phyloP scores from a whole-genome alignment of 2,329 filamentous ascomycete species.

The Xylariaceae sp. region DNA sequence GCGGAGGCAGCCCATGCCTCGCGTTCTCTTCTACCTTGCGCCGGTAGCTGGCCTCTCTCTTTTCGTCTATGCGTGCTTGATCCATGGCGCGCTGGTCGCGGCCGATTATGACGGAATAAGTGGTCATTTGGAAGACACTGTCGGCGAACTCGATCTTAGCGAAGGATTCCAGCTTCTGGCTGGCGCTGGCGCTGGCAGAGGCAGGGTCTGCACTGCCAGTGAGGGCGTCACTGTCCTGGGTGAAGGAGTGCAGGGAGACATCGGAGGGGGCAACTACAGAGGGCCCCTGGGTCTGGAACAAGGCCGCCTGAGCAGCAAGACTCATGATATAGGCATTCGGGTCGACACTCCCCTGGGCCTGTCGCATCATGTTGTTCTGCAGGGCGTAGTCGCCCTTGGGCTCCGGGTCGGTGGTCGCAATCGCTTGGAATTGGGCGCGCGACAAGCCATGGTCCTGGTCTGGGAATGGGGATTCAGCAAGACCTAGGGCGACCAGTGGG shows the following conservation, averaged over 20 bases:
- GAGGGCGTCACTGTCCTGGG: slow-evolving; percentile 23
- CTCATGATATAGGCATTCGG: slow-evolving; percentile 25
- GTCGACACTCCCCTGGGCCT: slow-evolving; percentile 23
- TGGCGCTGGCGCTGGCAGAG: slow-evolving; percentile 25
- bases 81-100: slow-evolving; percentile 57
- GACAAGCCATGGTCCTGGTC: slow-evolving; percentile 6
- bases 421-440: slow-evolving; percentile 18
- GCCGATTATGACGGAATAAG: slow-evolving; percentile 63
- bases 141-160: slow-evolving; percentile 63
- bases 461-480: slow-evolving; percentile 2
- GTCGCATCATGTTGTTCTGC: slow-evolving; percentile 13
- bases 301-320: slow-evolving; percentile 17
- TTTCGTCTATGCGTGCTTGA: slow-evolving; percentile 46
- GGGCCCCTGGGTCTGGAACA: slow-evolving; percentile 19
- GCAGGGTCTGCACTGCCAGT: slow-evolving; percentile 25
- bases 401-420: slow-evolving; percentile 26
- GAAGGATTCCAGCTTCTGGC: slow-evolving; percentile 46
- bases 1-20: slow-evolving; percentile 41
- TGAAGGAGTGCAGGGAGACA: slow-evolving; percentile 24
- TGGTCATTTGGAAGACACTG: slow-evolving; percentile 73
- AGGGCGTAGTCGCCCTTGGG: slow-evolving; percentile 16
- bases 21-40: slow-evolving; percentile 39
- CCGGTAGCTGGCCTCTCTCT: slow-evolving; percentile 36
- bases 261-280: slow-evolving; percentile 25
- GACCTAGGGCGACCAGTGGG: slow-evolving; percentile 1